Conservation (phyloP, 805 yeast species). For the Scheffersomyces coipomensis region DNA sequence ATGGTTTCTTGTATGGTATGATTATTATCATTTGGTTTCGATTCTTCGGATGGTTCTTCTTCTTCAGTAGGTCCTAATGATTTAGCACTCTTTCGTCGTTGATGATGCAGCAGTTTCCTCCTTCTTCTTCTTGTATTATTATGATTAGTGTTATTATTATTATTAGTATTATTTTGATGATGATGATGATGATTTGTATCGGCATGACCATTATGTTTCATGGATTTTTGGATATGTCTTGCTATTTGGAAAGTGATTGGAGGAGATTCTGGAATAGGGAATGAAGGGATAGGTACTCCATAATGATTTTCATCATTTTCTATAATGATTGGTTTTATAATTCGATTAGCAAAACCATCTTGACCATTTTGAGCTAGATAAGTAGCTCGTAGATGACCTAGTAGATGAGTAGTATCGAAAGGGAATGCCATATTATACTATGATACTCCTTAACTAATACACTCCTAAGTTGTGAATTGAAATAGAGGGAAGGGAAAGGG, state of each 20-base stretch:
- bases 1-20: no score
- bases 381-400: constrained; percentile 27
- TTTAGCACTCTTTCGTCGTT: no score
- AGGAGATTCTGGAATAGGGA: constrained; percentile 24
- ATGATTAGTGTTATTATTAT: not conserved
- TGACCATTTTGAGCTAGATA: constrained; percentile 21
- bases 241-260: constrained; percentile 29
- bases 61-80: no score
- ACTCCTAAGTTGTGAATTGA: no score
- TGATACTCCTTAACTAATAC: no score
- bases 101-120: not conserved
- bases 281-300: not conserved
- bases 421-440: constrained; percentile 38
- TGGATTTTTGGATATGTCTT: constrained; percentile 16
- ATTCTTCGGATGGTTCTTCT: not conserved
- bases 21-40: no score
- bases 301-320: constrained; percentile 2
- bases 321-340: constrained; percentile 15
- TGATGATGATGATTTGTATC: not conserved
- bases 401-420: constrained; percentile 25
- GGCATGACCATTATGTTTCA: constrained; percentile 2
- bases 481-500: no score
- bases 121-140: not conserved
- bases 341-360: constrained; percentile 18
- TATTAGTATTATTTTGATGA: not conserved